Evolutionary conservation across 768 basidiomycete genomes (phyloP).

Genomic region (Pleurotus platypus): DNA sequence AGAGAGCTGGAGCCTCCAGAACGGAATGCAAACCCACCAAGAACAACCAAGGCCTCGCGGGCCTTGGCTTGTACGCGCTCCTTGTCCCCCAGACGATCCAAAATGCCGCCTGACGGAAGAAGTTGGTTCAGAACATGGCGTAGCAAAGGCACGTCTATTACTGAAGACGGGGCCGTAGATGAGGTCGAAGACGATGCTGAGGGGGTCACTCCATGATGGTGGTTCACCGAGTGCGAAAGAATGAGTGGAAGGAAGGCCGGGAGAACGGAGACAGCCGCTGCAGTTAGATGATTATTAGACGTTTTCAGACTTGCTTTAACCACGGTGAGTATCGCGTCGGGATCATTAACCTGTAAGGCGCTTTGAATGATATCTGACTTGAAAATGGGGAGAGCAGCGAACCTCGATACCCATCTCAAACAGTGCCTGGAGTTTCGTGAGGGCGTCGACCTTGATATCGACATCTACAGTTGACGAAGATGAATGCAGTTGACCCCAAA

Average conservation of each 20-base stretch:
- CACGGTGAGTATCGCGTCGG: slow-evolving; percentile 63
- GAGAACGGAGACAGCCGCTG: slow-evolving; percentile 70
- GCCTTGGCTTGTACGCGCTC: slow-evolving; percentile 73
- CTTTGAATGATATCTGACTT: not conserved
- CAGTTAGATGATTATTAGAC: slow-evolving; percentile 78
- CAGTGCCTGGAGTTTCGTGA: slow-evolving; percentile 72
- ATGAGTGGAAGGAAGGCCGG: slow-evolving; percentile 65
- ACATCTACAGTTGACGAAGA: slow-evolving; percentile 47
- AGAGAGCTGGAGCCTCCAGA: slow-evolving; percentile 40
- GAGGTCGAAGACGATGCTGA: slow-evolving; percentile 54
- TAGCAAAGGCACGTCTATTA: slow-evolving; percentile 54
- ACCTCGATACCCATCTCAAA: slow-evolving; percentile 75
- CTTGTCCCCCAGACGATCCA: slow-evolving; percentile 84
- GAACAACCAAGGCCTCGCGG: slow-evolving; percentile 67
- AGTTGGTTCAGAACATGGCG: slow-evolving; percentile 68
- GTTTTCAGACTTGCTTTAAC: slow-evolving; percentile 76
- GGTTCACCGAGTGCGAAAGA: slow-evolving; percentile 35
- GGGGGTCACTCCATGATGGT: slow-evolving; percentile 29
- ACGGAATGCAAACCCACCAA: slow-evolving; percentile 71
- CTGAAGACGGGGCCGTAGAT: slow-evolving; percentile 35
- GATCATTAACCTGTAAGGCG: slow-evolving; percentile 59
- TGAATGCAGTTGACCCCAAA: slow-evolving; percentile 9
- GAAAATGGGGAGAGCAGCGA: slow-evolving; percentile 14
- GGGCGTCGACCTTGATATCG: slow-evolving; percentile 77
- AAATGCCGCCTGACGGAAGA: slow-evolving; percentile 69